Evolutionary conservation across 2,329 filamentous ascomycete species (phyloP).

Genomic region (Diaporthe ampelina): DNA sequence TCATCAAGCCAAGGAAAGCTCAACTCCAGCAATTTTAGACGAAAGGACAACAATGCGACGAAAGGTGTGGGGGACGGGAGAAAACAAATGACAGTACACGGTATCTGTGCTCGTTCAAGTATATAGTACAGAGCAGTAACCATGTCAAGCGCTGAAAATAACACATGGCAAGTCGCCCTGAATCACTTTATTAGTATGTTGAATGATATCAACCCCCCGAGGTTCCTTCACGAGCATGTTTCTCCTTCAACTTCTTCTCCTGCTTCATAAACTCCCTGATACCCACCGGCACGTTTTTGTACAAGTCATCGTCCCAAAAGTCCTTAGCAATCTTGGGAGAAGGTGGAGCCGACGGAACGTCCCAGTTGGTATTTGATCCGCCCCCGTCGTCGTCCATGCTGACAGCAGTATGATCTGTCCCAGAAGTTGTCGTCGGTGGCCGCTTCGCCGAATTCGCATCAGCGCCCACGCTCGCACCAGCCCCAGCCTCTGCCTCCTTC

Average conservation of each 20-base stretch:
- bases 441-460: slow-evolving; percentile 42
- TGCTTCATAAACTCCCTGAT: slow-evolving; percentile 98
- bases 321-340: slow-evolving; percentile 62
- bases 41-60: background rate
- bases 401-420: slow-evolving; percentile 54
- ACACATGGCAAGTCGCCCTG: background rate
- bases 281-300: slow-evolving; percentile 87
- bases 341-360: slow-evolving; percentile 52
- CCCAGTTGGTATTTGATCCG: slow-evolving; percentile 80
- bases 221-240: slow-evolving; percentile 72
- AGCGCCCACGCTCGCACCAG: slow-evolving; percentile 23
- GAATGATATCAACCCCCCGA: slow-evolving; percentile 53
- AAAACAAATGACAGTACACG: background rate
- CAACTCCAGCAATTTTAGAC: background rate
- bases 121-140: background rate
- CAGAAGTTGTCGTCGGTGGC: slow-evolving; percentile 34
- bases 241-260: slow-evolving; percentile 89
- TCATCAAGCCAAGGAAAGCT: background rate
- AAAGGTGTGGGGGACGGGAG: background rate
- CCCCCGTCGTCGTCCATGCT: slow-evolving; percentile 88
- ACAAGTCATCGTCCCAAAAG: slow-evolving; percentile 76
- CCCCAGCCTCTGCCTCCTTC: slow-evolving; percentile 43
- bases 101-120: background rate
- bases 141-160: background rate
- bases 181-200: slow-evolving; percentile 9